Base-by-base conservation (phyloP, 176 grass and related monocot genomes). In the Lolium rigidum region DNA sequence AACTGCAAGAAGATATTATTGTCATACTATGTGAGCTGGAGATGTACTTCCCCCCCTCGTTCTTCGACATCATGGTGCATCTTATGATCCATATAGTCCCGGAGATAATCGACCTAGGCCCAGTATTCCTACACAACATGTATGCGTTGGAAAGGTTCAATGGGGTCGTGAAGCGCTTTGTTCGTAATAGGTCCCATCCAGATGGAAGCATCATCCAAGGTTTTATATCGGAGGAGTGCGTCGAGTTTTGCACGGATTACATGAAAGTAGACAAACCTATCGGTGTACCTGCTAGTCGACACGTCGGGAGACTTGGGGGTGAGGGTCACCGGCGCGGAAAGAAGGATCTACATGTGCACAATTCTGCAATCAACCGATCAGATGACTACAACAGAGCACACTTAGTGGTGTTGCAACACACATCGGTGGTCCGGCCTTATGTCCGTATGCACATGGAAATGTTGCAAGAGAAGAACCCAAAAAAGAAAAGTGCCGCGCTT, bases 1-100 rank as follows among this genome's bases (percentile, higher is more conserved):
- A 67, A 38, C 28, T 67, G 2, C 64, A 67, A 67, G 64, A 14
- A 37, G 28, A 38, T 0, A 67, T 35, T 35, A 35, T 35, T 35
- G 31, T 35, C 31, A 35, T 35, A 35, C 31, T 35, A 35, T 35
- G 31, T 17, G 26, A 67, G 28, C 6, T 67, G 6, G 64, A 67
- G 64, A 67, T 67, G 64, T 67, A 37, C 64, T 67, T 64, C 2
- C 28, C 64, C 6, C 28, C 64, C 15, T 35, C 64, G 3, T 67
- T 67, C 64, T 67, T 67, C 15, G 64, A 67, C 64, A 67, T 67
- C 31, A 67, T 67, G 28, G 64, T 38, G 31, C 64, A 67, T 67
- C 31, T 67, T 15, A 67, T 67, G 64, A 67, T 67, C 64, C 64
- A 67, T 38, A 67, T 67, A 35, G 15, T 67, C 28, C 15, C 14